phyloP scores from a whole-genome alignment of 2,329 filamentous ascomycete genomes.

The Fusarium musae region DNA sequence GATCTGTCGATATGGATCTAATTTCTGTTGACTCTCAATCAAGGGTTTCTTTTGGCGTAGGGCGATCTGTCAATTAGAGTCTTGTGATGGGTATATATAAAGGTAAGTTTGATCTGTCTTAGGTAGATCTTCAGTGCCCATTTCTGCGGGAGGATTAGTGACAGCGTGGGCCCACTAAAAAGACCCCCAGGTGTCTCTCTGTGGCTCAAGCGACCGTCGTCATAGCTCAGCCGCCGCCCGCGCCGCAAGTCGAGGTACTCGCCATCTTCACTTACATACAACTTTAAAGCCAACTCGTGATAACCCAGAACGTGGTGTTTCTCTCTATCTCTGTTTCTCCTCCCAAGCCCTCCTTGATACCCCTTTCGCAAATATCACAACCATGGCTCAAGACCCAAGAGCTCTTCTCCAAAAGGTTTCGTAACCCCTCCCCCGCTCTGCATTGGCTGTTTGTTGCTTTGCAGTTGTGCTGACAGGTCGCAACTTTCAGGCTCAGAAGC shows the following conservation, averaged over 20 bases:
- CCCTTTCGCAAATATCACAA: slow-evolving; percentile 21
- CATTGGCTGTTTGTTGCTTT: slow-evolving; percentile 9
- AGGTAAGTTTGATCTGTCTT: background rate
- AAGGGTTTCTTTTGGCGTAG: background rate
- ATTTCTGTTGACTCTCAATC: background rate
- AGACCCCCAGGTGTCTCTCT: background rate
- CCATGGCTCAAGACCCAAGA: slow-evolving; percentile 81
- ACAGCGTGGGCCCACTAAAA: slow-evolving; percentile 18
- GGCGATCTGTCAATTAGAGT: background rate
- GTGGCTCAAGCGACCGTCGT: slow-evolving; percentile 44
- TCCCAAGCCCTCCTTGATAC: slow-evolving; percentile 12
- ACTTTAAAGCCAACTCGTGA: slow-evolving; percentile 20
- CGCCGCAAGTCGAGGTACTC: slow-evolving; percentile 24
- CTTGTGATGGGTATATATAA: background rate
- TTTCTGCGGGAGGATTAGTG: background rate
- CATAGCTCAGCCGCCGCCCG: slow-evolving; percentile 40
- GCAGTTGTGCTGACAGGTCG: slow-evolving; percentile 15
- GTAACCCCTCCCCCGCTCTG: slow-evolving; percentile 38
- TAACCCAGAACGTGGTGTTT: slow-evolving; percentile 31
- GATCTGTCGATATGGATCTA: background rate
- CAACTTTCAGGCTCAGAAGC: slow-evolving; percentile 81
- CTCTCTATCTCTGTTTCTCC: background rate
- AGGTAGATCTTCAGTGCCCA: slow-evolving; percentile 12
- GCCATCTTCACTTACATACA: slow-evolving; percentile 31
- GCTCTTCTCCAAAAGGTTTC: slow-evolving; percentile 80